A percentile compares a stretch with the other conserved stretches of the same genome.
Evolutionary conservation across 1,139 yeast species (phyloP).

Genomic region (Debaryomycetaceae sp.): DNA sequence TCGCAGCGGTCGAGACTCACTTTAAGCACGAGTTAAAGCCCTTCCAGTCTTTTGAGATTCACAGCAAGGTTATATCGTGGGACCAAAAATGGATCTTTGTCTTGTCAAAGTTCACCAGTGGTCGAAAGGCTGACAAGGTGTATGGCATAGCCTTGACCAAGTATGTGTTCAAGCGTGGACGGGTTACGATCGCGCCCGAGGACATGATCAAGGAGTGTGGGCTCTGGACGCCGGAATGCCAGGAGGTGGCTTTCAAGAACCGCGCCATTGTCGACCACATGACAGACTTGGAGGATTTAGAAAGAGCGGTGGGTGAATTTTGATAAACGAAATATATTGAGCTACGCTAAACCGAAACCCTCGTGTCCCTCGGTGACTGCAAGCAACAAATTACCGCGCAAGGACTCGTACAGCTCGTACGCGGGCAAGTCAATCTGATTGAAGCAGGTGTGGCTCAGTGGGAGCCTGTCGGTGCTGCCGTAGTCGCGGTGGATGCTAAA

Average conservation of each 20-base stretch:
- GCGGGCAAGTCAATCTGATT: conserved; percentile 94
- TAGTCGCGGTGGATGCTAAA: conserved; percentile 90
- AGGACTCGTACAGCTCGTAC: conserved; percentile 80
- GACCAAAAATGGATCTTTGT: conserved; percentile 83
- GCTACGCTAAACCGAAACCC: conserved; percentile 83
- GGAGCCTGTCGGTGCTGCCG: conserved; percentile 80
- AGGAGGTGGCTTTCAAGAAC: conserved; percentile 29
- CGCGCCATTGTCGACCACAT: conserved; percentile 26
- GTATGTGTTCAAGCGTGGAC: conserved; percentile 66
- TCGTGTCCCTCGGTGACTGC: conserved; percentile 95
- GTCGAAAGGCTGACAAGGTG: conserved; percentile 27
- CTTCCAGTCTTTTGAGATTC: conserved; percentile 53
- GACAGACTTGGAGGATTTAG: conserved; percentile 28
- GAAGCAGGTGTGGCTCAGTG: conserved; percentile 95
- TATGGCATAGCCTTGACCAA: conserved; percentile 67
- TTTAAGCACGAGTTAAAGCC: conserved; percentile 73
- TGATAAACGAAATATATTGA: neutral
- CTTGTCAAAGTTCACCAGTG: conserved; percentile 54
- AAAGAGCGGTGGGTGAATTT: conserved; percentile 12
- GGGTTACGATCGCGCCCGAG: conserved; percentile 65
- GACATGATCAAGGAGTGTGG: conserved; percentile 57
- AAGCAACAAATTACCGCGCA: conserved; percentile 72
- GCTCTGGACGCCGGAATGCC: conserved; percentile 42
- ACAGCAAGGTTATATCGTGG: conserved; percentile 72
- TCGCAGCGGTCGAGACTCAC: conserved; percentile 65